phyloP scores from a whole-genome alignment of 371 early-diverging fungal species.

The Lichtheimia hyalospora region DNA sequence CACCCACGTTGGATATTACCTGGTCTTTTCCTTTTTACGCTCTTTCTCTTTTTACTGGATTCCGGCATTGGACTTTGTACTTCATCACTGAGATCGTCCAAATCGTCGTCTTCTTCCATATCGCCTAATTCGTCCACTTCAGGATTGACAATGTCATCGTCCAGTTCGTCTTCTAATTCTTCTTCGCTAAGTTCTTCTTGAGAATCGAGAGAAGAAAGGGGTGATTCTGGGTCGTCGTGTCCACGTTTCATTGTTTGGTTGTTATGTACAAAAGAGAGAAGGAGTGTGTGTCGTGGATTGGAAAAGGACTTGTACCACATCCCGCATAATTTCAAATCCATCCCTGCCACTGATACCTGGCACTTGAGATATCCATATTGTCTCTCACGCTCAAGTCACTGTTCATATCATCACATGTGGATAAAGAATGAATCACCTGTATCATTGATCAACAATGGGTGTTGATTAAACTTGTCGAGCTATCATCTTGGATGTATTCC shows the following conservation, averaged over 20 bases:
- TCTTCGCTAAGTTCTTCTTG: constrained; percentile 9
- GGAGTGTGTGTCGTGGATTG: too few relatives aligned
- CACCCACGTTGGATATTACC: not conserved
- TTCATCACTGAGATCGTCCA: constrained; percentile 21
- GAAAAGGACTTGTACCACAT: too few relatives aligned
- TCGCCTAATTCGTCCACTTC: constrained; percentile 12
- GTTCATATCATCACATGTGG: too few relatives aligned
- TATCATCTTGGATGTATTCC: too few relatives aligned
- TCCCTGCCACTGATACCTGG: too few relatives aligned
- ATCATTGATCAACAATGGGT: too few relatives aligned
- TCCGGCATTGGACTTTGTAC: constrained; percentile 14
- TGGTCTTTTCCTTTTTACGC: constrained; percentile 8
- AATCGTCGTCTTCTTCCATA: constrained; percentile 4
- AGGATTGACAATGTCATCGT: constrained; percentile 10
- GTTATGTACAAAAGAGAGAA: too few relatives aligned
- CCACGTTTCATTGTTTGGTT: not conserved
- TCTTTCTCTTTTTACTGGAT: constrained; percentile 4
- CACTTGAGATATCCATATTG: too few relatives aligned
- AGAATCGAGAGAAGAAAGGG: constrained; percentile 7
- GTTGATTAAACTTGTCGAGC: too few relatives aligned
- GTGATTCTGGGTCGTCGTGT: not conserved
- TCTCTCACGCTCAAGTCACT: too few relatives aligned
- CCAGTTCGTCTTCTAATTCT: constrained; percentile 14
- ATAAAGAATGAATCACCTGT: too few relatives aligned
- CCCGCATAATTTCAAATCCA: too few relatives aligned